Evolutionary conservation across 495 filamentous ascomycete species (phyloP).

Genomic region (Penicillium dipodomyicola): DNA sequence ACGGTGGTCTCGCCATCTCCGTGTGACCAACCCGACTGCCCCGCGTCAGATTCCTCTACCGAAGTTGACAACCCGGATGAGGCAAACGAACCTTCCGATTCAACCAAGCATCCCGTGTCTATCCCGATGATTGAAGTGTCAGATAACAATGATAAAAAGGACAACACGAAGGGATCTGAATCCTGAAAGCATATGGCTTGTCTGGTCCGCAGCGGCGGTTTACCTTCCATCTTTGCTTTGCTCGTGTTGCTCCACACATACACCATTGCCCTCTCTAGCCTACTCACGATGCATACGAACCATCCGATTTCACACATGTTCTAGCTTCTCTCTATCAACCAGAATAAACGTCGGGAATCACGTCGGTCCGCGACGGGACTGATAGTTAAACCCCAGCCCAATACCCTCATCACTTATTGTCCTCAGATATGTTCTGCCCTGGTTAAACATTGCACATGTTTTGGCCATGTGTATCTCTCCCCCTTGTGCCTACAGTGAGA

Average conservation of each 20-base stretch:
- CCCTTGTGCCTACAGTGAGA: not conserved
- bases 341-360: not conserved
- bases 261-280: not conserved
- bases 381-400: slow-evolving; percentile 1
- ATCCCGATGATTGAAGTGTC: slow-evolving; percentile 30
- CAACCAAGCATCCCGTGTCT: slow-evolving; percentile 7
- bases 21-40: slow-evolving; percentile 10
- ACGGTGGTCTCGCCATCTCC: slow-evolving; percentile 7
- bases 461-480: not conserved
- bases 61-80: slow-evolving; percentile 4
- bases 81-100: not conserved
- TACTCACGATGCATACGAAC: slow-evolving; percentile 9
- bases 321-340: not conserved
- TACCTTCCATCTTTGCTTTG: not conserved
- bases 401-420: not conserved
- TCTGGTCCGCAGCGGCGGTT: not conserved
- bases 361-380: not conserved
- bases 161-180: not conserved
- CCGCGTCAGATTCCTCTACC: not conserved
- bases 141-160: slow-evolving; percentile 15
- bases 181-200: slow-evolving; percentile 6
- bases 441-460: not conserved
- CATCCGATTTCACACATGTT: not conserved
- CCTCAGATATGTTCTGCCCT: not conserved
- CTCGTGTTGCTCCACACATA: not conserved